Base-by-base conservation (phyloP, 1,284 basidiomycete genomes). In the Phlebopus sp. region DNA sequence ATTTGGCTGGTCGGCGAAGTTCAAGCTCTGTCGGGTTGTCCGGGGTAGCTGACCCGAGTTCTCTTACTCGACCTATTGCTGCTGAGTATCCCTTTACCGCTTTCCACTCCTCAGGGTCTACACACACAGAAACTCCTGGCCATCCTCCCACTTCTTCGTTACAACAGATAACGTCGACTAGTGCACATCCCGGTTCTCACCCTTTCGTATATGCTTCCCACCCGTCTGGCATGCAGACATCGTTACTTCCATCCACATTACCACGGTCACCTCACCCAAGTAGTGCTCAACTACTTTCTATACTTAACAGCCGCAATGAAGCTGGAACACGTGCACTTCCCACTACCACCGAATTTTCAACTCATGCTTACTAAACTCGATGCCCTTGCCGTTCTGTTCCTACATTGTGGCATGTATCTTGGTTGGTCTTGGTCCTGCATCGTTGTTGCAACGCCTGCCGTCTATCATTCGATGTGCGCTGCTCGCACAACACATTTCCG, bases 201-300 rank as follows among this genome's bases (percentile, higher is more conserved):
- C 47, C 42, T 46, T 25, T 32, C 23, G 30, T 50, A 38, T 51
- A 44, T 34, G 58, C 52, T 42, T 21, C 48, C 29, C 46, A 19
- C 25, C 27, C 31, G 7, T 40, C 52, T 18, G 32, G 32, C 18
- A 30, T 49, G 36, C 59, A 56, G 15, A 37, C 45, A 35, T n/a
- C 36, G 29, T 52, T 45, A 11, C 42, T 52, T 3, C 32, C 38
- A 15, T 25, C 38, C 17, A 41, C 47, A 13, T 56, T 37, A 27
- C 42, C 51, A 41, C 64, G 62, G 41, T 44, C 51, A 17, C 23
- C 56, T n/a, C 51, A 53, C 6, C 49, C 54, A 32, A 61, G 66
- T 38, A 65, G 61, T 23, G 54, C 55, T 9, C 67, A 71, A 41
- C 31, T 68, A 18, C 62, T 68, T 37, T 70, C 66, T 14, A 68